Conservation (phyloP, 148 eudicot genomes). For the Agrostemma githago region DNA sequence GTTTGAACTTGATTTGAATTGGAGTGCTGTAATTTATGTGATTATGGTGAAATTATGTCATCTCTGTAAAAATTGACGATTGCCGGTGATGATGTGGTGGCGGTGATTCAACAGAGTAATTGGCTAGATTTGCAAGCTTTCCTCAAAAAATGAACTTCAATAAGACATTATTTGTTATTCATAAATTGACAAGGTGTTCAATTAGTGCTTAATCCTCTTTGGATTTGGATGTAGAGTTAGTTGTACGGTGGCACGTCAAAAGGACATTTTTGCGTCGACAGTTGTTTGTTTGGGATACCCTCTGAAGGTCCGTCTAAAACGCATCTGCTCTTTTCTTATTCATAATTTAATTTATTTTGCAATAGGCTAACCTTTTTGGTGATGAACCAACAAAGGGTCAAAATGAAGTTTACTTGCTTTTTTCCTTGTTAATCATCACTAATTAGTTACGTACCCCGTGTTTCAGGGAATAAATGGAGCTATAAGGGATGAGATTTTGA, state of each 20-base stretch:
- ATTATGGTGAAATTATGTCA: no score
- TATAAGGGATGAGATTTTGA: constrained; percentile 55
- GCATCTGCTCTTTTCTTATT: background rate
- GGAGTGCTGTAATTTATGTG: no score
- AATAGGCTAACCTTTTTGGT: background rate
- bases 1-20: no score
- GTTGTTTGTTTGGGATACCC: constrained; percentile 90
- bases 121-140: no score
- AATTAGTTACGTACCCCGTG: background rate
- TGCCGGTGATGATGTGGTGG: no score
- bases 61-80: no score
- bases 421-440: background rate
- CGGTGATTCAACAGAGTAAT: no score
- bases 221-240: constrained; percentile 51
- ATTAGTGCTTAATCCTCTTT: no score
- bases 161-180: no score
- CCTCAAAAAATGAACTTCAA: no score
- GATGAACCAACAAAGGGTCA: background rate
- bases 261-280: constrained; percentile 49
- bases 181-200: no score
- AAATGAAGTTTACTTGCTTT: background rate
- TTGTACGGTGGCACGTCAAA: constrained; percentile 77
- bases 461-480: constrained; percentile 69
- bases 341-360: background rate
- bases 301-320: constrained; percentile 48